Percentiles rank a stretch among this genome's conserved stretches.
Evolutionary conservation across 441 rosid genomes (phyloP).

Genomic region (Populus trichocarpa): DNA sequence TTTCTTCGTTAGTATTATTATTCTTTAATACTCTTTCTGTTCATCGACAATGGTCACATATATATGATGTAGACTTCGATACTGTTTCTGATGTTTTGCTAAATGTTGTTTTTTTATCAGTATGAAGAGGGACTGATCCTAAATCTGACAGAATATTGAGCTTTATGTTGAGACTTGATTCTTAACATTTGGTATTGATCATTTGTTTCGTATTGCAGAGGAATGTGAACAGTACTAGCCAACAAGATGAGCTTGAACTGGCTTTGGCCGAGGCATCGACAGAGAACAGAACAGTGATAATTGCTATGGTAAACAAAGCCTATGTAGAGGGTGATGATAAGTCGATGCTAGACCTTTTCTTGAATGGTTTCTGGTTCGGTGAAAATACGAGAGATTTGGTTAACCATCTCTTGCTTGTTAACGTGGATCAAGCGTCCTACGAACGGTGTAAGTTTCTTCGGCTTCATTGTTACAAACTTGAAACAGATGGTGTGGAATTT

Average conservation of each 20-base stretch:
- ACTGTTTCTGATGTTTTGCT: not conserved
- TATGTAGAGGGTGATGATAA: conserved; percentile 38
- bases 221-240: not conserved
- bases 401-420: conserved; percentile 31
- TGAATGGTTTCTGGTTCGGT: conserved; percentile 48
- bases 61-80: not conserved
- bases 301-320: conserved; percentile 43
- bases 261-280: conserved; percentile 27
- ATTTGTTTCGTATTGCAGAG: not conserved
- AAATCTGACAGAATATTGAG: not conserved
- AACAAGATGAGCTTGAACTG: not conserved
- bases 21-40: too few relatives aligned
- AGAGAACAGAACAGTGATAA: conserved; percentile 37
- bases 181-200: not conserved
- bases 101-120: not conserved
- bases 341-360: conserved; percentile 43
- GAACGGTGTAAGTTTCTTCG: conserved; percentile 40
- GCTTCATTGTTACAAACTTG: conserved; percentile 45
- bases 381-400: conserved; percentile 31
- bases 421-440: conserved; percentile 39
- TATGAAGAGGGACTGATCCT: not conserved
- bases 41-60: not conserved
- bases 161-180: not conserved
- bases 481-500: conserved; percentile 29
- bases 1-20: not conserved